Evolutionary conservation across 2,329 filamentous ascomycete species (phyloP).

Genomic region (Aspergillus sp.): DNA sequence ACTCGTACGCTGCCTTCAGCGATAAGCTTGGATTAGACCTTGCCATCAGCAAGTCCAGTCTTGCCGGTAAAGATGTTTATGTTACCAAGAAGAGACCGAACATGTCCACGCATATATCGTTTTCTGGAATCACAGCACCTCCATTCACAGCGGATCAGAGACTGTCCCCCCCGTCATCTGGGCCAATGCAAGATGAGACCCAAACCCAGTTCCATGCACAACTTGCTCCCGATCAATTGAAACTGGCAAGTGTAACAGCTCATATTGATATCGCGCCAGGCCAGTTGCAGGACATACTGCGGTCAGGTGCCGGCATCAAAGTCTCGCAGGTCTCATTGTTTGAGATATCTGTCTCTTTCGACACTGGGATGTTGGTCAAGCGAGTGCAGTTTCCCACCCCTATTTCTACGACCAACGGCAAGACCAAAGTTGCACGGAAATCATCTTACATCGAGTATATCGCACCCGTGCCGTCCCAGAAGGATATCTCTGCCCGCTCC

Average conservation of each 20-base stretch:
- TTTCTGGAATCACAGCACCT: not conserved
- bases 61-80: constrained; percentile 15
- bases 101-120: constrained; percentile 4
- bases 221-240: not conserved
- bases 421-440: not conserved
- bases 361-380: not conserved
- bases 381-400: not conserved
- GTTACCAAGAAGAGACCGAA: constrained; percentile 22
- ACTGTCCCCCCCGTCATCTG: not conserved
- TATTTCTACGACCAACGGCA: not conserved
- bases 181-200: not conserved
- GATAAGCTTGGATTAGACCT: constrained; percentile 11
- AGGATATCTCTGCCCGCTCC: not conserved
- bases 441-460: not conserved
- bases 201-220: not conserved
- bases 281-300: not conserved
- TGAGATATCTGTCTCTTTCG: not conserved
- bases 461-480: not conserved
- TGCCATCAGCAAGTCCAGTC: constrained; percentile 10
- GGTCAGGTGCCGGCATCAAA: not conserved
- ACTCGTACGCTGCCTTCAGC: not conserved
- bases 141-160: not conserved
- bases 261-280: not conserved
- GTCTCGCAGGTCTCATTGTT: not conserved
- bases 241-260: not conserved